Evolutionary conservation across 2,329 filamentous ascomycete genomes (phyloP).

Genomic region (Fusarium sp.): DNA sequence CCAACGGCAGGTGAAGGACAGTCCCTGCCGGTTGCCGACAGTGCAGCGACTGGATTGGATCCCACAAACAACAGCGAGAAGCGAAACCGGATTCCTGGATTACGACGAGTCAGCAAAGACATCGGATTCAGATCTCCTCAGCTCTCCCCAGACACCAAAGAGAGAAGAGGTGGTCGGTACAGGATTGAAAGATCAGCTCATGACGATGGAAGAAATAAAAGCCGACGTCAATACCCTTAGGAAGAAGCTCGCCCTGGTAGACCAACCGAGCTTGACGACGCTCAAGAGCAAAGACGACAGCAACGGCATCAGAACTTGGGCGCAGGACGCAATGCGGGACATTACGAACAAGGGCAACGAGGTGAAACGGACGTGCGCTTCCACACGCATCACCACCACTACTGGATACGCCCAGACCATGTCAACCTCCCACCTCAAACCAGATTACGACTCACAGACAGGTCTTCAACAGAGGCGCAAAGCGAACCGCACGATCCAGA

Average conservation of each 20-base stretch:
- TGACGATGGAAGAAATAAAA: conserved; percentile 28
- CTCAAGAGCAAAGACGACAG: conserved; percentile 9
- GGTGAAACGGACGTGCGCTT: conserved; percentile 55
- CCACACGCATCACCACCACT: conserved; percentile 73
- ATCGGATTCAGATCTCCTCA: conserved; percentile 10
- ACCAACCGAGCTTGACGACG: conserved; percentile 17
- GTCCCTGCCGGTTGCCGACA: not conserved
- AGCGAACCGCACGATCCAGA: conserved; percentile 38
- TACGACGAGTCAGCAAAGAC: conserved; percentile 10
- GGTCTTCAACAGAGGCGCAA: conserved; percentile 15
- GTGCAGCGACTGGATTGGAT: conserved; percentile 2
- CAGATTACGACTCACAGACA: not conserved
- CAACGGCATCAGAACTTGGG: conserved; percentile 32
- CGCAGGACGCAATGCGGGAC: conserved; percentile 36
- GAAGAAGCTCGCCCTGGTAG: conserved; percentile 10
- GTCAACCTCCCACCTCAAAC: conserved; percentile 32
- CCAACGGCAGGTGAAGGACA: conserved; percentile 4
- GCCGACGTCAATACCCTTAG: conserved; percentile 22
- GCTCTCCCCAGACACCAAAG: not conserved
- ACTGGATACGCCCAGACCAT: conserved; percentile 61
- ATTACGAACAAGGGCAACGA: conserved; percentile 38
- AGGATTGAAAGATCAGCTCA: not conserved
- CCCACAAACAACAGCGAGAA: conserved; percentile 9
- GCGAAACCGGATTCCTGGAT: conserved; percentile 1
- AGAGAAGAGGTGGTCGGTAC: not conserved